These are phyloP conservation scores for Puccinia polysora DNA, from an alignment of 1,284 basidiomycete species.

Conservation along the genomic window DNA sequence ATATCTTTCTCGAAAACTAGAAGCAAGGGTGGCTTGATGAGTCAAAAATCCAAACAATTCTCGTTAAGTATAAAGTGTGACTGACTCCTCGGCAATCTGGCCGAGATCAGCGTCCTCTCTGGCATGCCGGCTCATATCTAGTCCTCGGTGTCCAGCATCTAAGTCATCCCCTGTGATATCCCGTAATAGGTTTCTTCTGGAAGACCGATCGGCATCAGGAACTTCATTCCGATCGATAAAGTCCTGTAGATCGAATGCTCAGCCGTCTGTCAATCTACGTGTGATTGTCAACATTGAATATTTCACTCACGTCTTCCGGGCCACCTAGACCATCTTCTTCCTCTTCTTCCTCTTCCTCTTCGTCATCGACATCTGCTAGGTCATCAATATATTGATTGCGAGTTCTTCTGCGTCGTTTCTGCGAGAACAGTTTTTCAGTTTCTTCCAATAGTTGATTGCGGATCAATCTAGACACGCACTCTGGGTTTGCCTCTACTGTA, in stretches of 20 bases:
- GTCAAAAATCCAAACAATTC: conserved; percentile 4
- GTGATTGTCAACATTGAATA: background rate
- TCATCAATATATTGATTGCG: conserved; percentile 47
- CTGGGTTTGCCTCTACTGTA: conserved; percentile 36
- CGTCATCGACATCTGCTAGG: conserved; percentile 45
- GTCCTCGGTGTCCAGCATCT: conserved; percentile 43
- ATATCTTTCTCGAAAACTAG: conserved; percentile 78
- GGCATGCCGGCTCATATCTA: conserved; percentile 42
- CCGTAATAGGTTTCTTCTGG: conserved; percentile 37
- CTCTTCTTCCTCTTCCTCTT: conserved; percentile 47
- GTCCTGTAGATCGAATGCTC: too few species aligned
- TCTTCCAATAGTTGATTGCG: conserved; percentile 3
- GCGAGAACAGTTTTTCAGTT: conserved; percentile 22
- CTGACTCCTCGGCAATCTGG: conserved; percentile 44
- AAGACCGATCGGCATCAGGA: conserved; percentile 24
- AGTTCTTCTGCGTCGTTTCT: conserved; percentile 45
- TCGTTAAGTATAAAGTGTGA: background rate
- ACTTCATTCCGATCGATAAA: conserved; percentile 42
- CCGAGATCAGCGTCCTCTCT: conserved; percentile 42
- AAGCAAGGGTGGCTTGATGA: conserved; percentile 65
- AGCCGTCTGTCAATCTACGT: background rate
- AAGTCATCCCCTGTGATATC: conserved; percentile 26
- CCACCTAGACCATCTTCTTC: conserved; percentile 44
- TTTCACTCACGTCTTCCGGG: conserved; percentile 37
- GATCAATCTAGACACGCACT: background rate